Evolutionary conservation across 495 filamentous ascomycete species (phyloP).

Genomic region (Daldinia grandis): DNA sequence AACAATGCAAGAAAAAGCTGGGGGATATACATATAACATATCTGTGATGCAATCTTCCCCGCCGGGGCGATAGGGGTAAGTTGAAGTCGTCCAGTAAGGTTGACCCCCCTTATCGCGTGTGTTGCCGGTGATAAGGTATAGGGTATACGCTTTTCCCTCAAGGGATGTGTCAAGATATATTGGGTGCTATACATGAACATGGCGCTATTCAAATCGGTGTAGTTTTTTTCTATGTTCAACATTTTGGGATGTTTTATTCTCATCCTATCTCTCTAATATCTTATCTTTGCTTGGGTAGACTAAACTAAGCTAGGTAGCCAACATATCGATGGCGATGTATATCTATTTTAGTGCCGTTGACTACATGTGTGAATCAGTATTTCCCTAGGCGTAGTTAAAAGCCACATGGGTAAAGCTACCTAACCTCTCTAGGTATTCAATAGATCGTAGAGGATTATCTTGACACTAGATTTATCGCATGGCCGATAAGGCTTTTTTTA

Average conservation of each 20-base stretch:
- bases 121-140: slow-evolving; percentile 14
- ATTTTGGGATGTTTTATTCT: not conserved
- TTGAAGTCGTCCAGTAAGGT: slow-evolving; percentile 10
- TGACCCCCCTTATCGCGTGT: slow-evolving; percentile 14
- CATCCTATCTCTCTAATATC: too few relatives aligned
- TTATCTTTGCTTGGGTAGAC: too few relatives aligned
- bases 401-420: not conserved
- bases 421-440: too few relatives aligned
- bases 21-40: slow-evolving; percentile 1
- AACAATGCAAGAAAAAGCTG: slow-evolving; percentile 12
- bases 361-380: too few relatives aligned
- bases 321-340: too few relatives aligned
- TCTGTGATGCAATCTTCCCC: slow-evolving; percentile 34
- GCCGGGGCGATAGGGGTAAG: slow-evolving; percentile 11
- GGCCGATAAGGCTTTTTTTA: not conserved
- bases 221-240: not conserved
- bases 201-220: not conserved
- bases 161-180: not conserved
- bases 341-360: too few relatives aligned
- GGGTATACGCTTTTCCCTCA: slow-evolving; percentile 2
- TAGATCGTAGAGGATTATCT: not conserved
- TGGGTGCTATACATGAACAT: not conserved
- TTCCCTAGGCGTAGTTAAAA: too few relatives aligned
- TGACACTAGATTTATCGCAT: not conserved
- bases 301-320: too few relatives aligned